These are phyloP conservation scores for Cicer bijugum DNA, from an alignment of 306 rosid species.

Conservation along the genomic window DNA sequence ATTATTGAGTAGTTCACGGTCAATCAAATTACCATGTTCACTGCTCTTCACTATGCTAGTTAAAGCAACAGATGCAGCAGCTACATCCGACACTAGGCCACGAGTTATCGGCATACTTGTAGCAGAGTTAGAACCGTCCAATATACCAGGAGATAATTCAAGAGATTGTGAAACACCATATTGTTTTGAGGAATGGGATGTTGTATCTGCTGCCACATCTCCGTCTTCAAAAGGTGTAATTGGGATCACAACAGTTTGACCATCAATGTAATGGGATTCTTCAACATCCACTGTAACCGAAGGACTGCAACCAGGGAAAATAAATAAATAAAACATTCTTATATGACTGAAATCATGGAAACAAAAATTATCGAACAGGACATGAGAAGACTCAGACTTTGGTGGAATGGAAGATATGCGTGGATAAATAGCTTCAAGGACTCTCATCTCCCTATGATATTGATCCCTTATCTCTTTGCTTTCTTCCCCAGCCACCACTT, in stretches of 20 bases:
- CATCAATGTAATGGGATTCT: slow-evolving; percentile 47
- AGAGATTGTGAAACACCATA: slow-evolving; percentile 44
- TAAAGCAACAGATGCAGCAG: slow-evolving; percentile 71
- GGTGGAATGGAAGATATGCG: slow-evolving; percentile 86
- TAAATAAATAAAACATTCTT: not conserved
- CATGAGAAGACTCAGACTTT: slow-evolving; percentile 61
- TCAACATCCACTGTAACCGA: slow-evolving; percentile 55
- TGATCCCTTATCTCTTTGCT: slow-evolving; percentile 68
- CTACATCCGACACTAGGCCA: slow-evolving; percentile 59
- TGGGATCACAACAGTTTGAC: slow-evolving; percentile 62
- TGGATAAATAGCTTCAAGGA: slow-evolving; percentile 91
- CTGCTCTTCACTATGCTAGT: slow-evolving; percentile 65
- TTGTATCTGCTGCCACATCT: slow-evolving; percentile 57
- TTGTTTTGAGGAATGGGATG: slow-evolving; percentile 42
- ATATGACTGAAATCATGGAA: slow-evolving; percentile 32
- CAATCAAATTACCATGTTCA: slow-evolving; percentile 70
- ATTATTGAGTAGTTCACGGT: slow-evolving; percentile 70
- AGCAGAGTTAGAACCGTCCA: slow-evolving; percentile 41
- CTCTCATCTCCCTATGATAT: slow-evolving; percentile 85
- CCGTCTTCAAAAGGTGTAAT: slow-evolving; percentile 87
- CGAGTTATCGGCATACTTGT: slow-evolving; percentile 40
- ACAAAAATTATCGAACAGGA: slow-evolving; percentile 28
- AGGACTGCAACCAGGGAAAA: slow-evolving; percentile 55
- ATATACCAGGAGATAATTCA: slow-evolving; percentile 47
- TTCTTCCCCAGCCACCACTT: slow-evolving; percentile 91